Evolutionary conservation across 371 early-diverging fungal genomes (phyloP).

Genomic region (Mucor indicus): DNA sequence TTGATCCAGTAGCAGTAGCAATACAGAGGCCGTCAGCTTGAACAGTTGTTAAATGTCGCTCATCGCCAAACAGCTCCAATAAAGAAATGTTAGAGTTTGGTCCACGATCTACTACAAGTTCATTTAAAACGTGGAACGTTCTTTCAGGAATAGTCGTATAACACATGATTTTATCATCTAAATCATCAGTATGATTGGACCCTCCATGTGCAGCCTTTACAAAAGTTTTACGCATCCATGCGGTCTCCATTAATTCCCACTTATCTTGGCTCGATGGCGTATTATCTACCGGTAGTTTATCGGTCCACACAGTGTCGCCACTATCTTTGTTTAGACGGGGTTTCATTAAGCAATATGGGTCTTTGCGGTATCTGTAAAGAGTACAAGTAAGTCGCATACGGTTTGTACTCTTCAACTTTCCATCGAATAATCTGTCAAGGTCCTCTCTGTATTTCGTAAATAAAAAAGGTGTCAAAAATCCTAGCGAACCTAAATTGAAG

Average conservation of each 20-base stretch:
- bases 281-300: neutral
- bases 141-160: conserved; percentile 40
- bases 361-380: conserved; percentile 55
- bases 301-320: conserved; percentile 1
- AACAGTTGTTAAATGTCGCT: conserved; percentile 76
- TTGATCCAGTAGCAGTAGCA: conserved; percentile 93
- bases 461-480: conserved; percentile 87
- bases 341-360: conserved; percentile 11
- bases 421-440: conserved; percentile 52
- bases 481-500: conserved; percentile 85
- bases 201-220: conserved; percentile 1
- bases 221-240: conserved; percentile 29
- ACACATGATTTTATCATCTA: conserved; percentile 23
- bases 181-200: neutral
- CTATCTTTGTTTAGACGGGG: neutral
- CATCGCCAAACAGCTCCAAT: conserved; percentile 89
- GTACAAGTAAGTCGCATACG: conserved; percentile 86
- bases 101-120: conserved; percentile 83
- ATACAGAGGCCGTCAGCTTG: conserved; percentile 91
- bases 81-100: conserved; percentile 85
- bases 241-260: conserved; percentile 27
- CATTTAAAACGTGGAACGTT: conserved; percentile 70
- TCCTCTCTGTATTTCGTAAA: conserved; percentile 54
- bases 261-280: neutral
- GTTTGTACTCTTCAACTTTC: conserved; percentile 64